Evolutionary conservation across 2,329 filamentous ascomycete genomes (phyloP), one percentile per base, ranked within the genome.

Genomic region (Clonostachys byssicola): DNA sequence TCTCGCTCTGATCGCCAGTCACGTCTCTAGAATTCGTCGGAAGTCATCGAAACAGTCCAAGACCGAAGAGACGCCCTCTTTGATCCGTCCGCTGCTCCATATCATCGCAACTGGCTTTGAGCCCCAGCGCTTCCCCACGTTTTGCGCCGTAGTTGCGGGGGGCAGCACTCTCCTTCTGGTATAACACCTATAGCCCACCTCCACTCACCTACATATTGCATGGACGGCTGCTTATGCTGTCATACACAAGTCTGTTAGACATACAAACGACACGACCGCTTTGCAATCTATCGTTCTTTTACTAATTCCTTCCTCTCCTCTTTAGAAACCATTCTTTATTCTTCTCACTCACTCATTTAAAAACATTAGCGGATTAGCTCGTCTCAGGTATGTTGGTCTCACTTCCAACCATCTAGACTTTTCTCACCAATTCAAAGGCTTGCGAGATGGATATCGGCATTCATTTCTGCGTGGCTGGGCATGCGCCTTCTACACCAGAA

Each of bases 111-210:
- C 71, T 8, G 80, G 78, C 4, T 63, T 84, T 14, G 77, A 80
- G 41, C 65, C 68, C 47, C 74, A 75, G 50, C 71, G 80, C 9
- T 85, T 85, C 56, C 80, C 82, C 40, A 71, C 80, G 5, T 85
- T 85, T 58, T 85, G 81, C 59, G 81, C 80, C 8, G 68, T 73
- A 7, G 63, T 85, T 10, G 75, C 80, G 38, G 82, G 81, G 34
- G 80, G 81, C 38, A 77, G 75, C 52, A 81, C 80, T 20, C 59
- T 85, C n/a, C 59, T 85, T n/a, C 73, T 83, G 70, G 80, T 78
- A 65, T 55, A 71, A 57, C 42, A 42, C 41, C 23, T 30, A 30
- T 30, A 30, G 9, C 23, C 23, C 23, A 30, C 23, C 8, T 30
- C 23, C 23, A 30, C 23, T 30, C 23, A 30, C 23, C 23, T 30